Conservation (phyloP, 306 rosid genomes). For the Benincasa hispida region DNA sequence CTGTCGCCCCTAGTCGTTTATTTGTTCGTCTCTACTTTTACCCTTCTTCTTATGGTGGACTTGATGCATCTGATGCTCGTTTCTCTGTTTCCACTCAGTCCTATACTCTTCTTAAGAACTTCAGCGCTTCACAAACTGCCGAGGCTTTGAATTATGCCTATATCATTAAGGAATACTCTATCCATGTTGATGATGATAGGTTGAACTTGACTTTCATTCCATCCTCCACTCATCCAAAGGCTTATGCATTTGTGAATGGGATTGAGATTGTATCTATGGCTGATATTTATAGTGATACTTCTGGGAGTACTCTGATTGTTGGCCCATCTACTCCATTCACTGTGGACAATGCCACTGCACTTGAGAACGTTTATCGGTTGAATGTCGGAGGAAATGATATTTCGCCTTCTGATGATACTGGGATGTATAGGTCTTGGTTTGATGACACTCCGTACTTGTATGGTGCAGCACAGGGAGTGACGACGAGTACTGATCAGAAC, state of each 20-base stretch:
- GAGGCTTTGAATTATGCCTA: slow-evolving; percentile 47
- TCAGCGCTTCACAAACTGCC: slow-evolving; percentile 53
- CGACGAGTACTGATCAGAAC: slow-evolving; percentile 33
- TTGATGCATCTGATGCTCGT: slow-evolving; percentile 39
- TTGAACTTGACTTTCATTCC: slow-evolving; percentile 63
- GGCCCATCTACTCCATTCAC: slow-evolving; percentile 16
- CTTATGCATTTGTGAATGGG: slow-evolving; percentile 84
- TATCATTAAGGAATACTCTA: slow-evolving; percentile 46
- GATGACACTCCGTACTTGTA: slow-evolving; percentile 45
- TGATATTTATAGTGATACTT: slow-evolving; percentile 44
- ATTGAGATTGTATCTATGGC: slow-evolving; percentile 84
- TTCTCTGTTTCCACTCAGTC: slow-evolving; percentile 46
- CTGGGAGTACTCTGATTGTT: slow-evolving; percentile 29
- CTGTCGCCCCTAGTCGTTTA: slow-evolving; percentile 63
- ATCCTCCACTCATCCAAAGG: slow-evolving; percentile 37
- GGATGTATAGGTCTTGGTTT: slow-evolving; percentile 71
- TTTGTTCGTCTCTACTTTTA: slow-evolving; percentile 71
- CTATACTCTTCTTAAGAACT: slow-evolving; percentile 49
- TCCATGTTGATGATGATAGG: slow-evolving; percentile 44
- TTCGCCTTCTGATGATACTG: slow-evolving; percentile 64
- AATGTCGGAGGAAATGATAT: slow-evolving; percentile 88
- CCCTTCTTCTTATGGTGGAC: slow-evolving; percentile 44
- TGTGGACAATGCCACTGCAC: slow-evolving; percentile 52
- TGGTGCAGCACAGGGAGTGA: slow-evolving; percentile 60
- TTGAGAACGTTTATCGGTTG: slow-evolving; percentile 59